Base-by-base conservation (phyloP, 1,139 yeast genomes). In the Scheffersomyces illinoinensis region DNA sequence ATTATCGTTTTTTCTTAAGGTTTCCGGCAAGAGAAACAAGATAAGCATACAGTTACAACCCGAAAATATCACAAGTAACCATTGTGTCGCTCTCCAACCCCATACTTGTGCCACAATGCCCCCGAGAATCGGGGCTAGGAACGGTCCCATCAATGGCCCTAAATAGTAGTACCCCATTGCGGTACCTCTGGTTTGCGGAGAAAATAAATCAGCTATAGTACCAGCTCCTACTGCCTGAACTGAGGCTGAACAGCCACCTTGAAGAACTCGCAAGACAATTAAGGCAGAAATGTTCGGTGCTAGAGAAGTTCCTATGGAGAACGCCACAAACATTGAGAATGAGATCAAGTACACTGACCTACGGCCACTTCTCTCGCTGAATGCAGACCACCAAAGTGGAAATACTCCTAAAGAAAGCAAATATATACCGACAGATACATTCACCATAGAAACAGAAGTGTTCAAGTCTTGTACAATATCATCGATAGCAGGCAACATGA, bases 171-270 rank as follows among this genome's bases (percentile, higher is more conserved):
- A 79, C 0, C 97, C 96, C 87, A 92, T 85, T 14, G 96, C 96
- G 6, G 81, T 72, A 0, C 97, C 97, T 67, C 97, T 81, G 64
- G 88, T 85, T 51, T 86, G 84, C 4, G 89, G 87, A 3, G 82
- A 76, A 68, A 80, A 92, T 50, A 92, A 72, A 68, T 92, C 97
- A 19, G 91, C 85, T 53, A 92, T 86, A 0, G 97, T 90, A 3
- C 97, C 97, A 0, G 97, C 97, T 1, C 97, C 97, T 6, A 91
- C 92, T 2, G 96, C 86, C 71, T 91, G 97, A 0, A 91, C 97
- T 52, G 93, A 86, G 0, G 96, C 96, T 2, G 93, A 89, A 58
- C 91, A 86, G 0, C 92, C 96, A 59, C 97, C 97, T 54, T 89
- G 82, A 3, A 91, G 71, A 18, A 90, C 85, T 64, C 97, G 80